Conservation (phyloP, 352 stramenopile species). For the Phytophthora idaei region DNA sequence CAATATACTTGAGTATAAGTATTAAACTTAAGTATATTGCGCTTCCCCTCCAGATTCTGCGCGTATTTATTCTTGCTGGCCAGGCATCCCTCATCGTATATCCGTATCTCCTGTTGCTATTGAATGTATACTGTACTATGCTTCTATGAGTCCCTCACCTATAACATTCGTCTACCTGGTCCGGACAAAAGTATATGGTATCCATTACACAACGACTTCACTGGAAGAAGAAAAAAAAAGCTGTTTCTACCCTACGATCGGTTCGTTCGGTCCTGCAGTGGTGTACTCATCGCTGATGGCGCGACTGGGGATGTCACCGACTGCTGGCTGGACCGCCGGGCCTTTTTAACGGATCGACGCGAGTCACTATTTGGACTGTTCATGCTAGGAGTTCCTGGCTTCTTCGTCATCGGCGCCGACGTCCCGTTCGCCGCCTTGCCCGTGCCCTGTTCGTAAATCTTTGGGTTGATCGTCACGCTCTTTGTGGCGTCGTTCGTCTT, state of each 20-base stretch:
- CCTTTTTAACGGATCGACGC: conserved; percentile 38
- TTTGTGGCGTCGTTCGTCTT: conserved; percentile 99
- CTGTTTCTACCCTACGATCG: conserved; percentile 31
- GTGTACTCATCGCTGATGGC: conserved; percentile 21
- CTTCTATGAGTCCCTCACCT: no score
- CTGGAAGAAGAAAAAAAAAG: conserved; percentile 1
- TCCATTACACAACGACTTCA: conserved; percentile 15
- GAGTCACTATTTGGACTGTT: conserved; percentile 31
- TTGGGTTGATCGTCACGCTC: conserved; percentile 99
- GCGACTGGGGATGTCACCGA: conserved; percentile 28
- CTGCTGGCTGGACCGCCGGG: conserved; percentile 39
- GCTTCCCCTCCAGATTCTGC: no score
- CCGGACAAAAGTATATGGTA: conserved; percentile 1
- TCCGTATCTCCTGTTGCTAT: no score
- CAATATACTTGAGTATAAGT: no score
- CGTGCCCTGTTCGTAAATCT: conserved; percentile 71
- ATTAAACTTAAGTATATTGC: no score
- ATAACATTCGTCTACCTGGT: background rate
- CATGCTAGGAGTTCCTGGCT: conserved; percentile 26
- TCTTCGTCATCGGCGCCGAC: conserved; percentile 28
- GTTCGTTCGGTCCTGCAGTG: conserved; percentile 53
- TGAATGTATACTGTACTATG: no score
- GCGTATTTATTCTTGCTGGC: no score
- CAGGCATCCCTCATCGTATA: no score
- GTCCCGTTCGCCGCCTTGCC: conserved; percentile 16